Evolutionary conservation across 805 yeast species (phyloP).

Genomic region (Blastobotrys robertii): DNA sequence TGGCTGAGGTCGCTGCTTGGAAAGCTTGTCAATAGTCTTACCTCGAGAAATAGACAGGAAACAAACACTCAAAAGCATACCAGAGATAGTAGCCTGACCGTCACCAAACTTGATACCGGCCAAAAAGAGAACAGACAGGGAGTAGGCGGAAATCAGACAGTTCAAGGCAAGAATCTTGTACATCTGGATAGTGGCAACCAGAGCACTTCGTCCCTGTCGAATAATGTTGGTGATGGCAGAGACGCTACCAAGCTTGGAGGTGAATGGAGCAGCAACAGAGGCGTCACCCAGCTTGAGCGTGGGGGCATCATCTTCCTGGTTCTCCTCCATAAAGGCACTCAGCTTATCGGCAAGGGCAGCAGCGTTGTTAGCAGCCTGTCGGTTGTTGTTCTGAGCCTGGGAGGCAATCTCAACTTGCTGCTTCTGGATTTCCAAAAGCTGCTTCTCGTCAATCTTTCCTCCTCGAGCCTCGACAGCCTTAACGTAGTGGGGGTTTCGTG

Average conservation of each 20-base stretch:
- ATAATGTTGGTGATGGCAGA: constrained; percentile 86
- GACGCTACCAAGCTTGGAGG: constrained; percentile 87
- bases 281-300: constrained; percentile 94
- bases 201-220: constrained; percentile 97
- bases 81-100: constrained; percentile 96
- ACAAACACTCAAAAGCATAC: constrained; percentile 83
- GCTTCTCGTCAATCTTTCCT: constrained; percentile 55
- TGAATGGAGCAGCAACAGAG: constrained; percentile 97
- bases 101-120: constrained; percentile 99
- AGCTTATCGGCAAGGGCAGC: constrained; percentile 54
- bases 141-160: constrained; percentile 93
- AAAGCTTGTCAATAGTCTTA: constrained; percentile 76
- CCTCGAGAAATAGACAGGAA: constrained; percentile 94
- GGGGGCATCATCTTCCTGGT: constrained; percentile 80
- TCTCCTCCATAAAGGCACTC: constrained; percentile 42
- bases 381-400: constrained; percentile 28
- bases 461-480: constrained; percentile 82
- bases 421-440: constrained; percentile 32
- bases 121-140: constrained; percentile 82
- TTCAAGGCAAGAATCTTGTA: constrained; percentile 94
- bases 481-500: constrained; percentile 77
- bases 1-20: constrained; percentile 93
- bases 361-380: constrained; percentile 26
- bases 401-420: constrained; percentile 29
- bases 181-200: constrained; percentile 97